Conservation (phyloP, 306 rosid species). For the Ormosia semicastrata region DNA sequence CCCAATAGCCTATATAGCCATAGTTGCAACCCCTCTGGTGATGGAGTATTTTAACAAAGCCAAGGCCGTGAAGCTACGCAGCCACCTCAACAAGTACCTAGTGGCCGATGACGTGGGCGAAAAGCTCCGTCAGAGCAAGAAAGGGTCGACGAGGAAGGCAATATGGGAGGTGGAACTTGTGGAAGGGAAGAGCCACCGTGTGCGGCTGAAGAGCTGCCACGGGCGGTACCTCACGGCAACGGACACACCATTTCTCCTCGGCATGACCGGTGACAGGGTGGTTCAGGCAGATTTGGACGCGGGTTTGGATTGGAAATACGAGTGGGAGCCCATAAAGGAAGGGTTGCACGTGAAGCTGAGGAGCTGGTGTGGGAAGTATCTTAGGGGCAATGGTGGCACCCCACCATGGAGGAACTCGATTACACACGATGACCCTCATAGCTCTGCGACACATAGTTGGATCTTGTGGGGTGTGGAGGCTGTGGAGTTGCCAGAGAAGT, state of each 20-base stretch:
- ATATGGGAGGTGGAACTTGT: conserved; percentile 60
- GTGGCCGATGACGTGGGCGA: conserved; percentile 48
- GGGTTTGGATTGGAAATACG: conserved; percentile 38
- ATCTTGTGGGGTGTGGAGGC: conserved; percentile 59
- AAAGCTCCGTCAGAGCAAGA: conserved; percentile 63
- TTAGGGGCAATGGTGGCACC: conserved; percentile 79
- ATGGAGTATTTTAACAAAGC: conserved; percentile 72
- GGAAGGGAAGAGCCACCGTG: conserved; percentile 42
- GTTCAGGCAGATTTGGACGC: conserved; percentile 32
- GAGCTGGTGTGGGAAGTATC: conserved; percentile 72
- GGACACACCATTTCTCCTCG: conserved; percentile 48
- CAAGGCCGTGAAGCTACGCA: conserved; percentile 56
- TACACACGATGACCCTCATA: conserved; percentile 67
- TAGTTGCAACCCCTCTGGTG: background rate
- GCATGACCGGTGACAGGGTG: conserved; percentile 65
- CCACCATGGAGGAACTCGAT: conserved; percentile 89
- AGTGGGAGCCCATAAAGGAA: conserved; percentile 72
- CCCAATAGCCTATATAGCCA: background rate
- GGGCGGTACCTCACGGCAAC: conserved; percentile 66
- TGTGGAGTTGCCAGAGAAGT: conserved; percentile 19
- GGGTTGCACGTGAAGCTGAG: conserved; percentile 63
- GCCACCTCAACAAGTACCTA: conserved; percentile 73
- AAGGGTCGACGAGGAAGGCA: conserved; percentile 34
- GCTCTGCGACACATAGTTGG: conserved; percentile 56
- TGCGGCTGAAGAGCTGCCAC: conserved; percentile 49